Percentiles rank a stretch among this genome's conserved stretches.
phyloP scores from a whole-genome alignment of 768 basidiomycete genomes.

The Kondoa malvinella region DNA sequence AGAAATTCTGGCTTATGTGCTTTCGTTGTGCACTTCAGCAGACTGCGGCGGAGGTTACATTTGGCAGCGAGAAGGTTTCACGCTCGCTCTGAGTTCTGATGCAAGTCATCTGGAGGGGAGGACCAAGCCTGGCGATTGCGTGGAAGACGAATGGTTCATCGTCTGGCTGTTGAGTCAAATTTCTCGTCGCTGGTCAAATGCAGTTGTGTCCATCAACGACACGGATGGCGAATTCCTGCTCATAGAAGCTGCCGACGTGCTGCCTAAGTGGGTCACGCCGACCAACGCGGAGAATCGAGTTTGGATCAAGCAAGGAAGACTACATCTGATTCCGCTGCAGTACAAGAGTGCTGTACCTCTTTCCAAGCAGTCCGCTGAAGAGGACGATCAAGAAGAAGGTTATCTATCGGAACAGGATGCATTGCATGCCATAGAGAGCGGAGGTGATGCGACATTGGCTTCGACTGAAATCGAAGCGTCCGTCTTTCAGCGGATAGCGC shows the following conservation, averaged over 20 bases:
- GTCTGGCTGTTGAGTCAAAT: conserved; percentile 76
- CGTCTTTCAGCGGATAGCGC: not conserved
- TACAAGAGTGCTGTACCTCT: conserved; percentile 45
- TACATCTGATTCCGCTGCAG: conserved; percentile 73
- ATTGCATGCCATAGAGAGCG: not conserved
- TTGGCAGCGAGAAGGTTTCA: conserved; percentile 23
- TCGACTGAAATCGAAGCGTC: not conserved
- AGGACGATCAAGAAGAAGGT: not conserved
- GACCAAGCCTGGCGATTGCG: conserved; percentile 82
- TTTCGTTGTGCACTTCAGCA: conserved; percentile 5
- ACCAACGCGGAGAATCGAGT: conserved; percentile 85
- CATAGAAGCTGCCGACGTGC: conserved; percentile 80
- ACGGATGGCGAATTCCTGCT: conserved; percentile 88
- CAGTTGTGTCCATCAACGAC: conserved; percentile 42
- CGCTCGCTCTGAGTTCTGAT: not conserved
- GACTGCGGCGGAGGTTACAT: conserved; percentile 17
- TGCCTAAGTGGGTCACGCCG: conserved; percentile 83
- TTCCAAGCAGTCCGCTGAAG: conserved; percentile 28
- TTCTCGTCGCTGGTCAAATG: conserved; percentile 51
- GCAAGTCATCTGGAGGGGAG: conserved; percentile 52
- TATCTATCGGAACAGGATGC: conserved; percentile 6
- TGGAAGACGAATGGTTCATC: conserved; percentile 96
- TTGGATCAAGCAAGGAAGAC: conserved; percentile 66
- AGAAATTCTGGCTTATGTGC: conserved; percentile 5
- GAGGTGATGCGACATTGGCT: not conserved